Evolutionary conservation across 495 filamentous ascomycete genomes (phyloP).

Genomic region (Darksidea phi): DNA sequence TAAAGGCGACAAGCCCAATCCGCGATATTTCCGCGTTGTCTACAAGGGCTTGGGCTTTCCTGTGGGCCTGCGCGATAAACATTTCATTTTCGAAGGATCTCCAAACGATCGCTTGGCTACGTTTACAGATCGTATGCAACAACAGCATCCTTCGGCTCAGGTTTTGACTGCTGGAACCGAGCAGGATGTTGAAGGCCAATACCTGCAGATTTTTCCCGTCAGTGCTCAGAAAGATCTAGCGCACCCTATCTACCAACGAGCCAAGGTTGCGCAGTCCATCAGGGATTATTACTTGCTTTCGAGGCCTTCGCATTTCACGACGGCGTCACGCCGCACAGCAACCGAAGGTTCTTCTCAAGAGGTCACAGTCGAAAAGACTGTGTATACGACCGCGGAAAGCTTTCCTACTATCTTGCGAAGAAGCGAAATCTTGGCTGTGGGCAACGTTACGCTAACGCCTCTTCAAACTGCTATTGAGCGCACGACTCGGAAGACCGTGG

Average conservation of each 20-base stretch:
- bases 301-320: slow-evolving; percentile 69
- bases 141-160: slow-evolving; percentile 84
- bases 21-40: slow-evolving; percentile 87
- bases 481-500: slow-evolving; percentile 85
- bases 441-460: slow-evolving; percentile 66
- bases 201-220: slow-evolving; percentile 77
- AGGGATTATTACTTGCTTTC: slow-evolving; percentile 80
- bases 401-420: slow-evolving; percentile 91
- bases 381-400: slow-evolving; percentile 78
- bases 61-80: slow-evolving; percentile 74
- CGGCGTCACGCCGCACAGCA: slow-evolving; percentile 66
- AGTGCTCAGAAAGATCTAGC: slow-evolving; percentile 75
- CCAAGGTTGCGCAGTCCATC: slow-evolving; percentile 76
- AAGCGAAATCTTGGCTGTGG: slow-evolving; percentile 74
- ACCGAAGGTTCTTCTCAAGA: slow-evolving; percentile 61
- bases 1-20: slow-evolving; percentile 71
- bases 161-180: slow-evolving; percentile 69
- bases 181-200: slow-evolving; percentile 90
- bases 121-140: slow-evolving; percentile 91
- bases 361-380: slow-evolving; percentile 79
- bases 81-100: slow-evolving; percentile 85
- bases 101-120: slow-evolving; percentile 71
- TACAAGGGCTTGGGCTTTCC: slow-evolving; percentile 94
- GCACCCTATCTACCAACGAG: slow-evolving; percentile 85
- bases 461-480: slow-evolving; percentile 87